Conservation (phyloP, 192 early-diverging fungal species). For the Backusella parvicylindrica region DNA sequence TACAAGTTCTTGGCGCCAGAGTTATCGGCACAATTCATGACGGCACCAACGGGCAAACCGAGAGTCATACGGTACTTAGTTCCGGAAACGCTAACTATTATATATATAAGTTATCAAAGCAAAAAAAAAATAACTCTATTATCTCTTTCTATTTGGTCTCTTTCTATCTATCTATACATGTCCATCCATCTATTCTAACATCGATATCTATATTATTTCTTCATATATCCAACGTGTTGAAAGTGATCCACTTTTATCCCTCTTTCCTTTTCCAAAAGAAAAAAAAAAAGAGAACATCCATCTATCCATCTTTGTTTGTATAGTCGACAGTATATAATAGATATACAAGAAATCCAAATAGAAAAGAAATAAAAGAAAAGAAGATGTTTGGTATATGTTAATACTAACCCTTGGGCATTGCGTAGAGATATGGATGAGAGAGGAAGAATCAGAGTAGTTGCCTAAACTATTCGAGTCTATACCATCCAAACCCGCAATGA, state of each 20-base stretch:
- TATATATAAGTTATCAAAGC: too few relatives aligned
- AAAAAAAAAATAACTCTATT: too few relatives aligned
- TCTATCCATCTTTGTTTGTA: neutral
- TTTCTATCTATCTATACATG: neutral
- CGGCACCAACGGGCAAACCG: conserved; percentile 88
- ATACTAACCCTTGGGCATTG: conserved; percentile 14
- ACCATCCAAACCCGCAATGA: neutral
- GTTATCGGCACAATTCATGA: conserved; percentile 99
- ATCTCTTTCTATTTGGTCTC: too few relatives aligned
- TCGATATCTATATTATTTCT: neutral
- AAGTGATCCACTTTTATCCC: neutral
- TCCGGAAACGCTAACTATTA: conserved; percentile 69
- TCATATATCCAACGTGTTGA: neutral
- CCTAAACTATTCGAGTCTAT: neutral
- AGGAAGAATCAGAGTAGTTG: conserved; percentile 1
- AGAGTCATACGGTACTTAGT: conserved; percentile 99
- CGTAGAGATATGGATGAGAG: conserved; percentile 16
- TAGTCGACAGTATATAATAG: neutral
- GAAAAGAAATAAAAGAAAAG: neutral
- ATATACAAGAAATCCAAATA: neutral
- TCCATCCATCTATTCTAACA: conserved; percentile 7
- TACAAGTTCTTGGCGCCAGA: conserved; percentile 99
- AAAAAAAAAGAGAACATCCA: too few relatives aligned
- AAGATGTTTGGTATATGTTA: too few relatives aligned
- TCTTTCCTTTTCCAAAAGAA: neutral